A percentile compares a stretch with the other conserved stretches of the same genome.
phyloP scores from a whole-genome alignment of 208 protist species.

The Trypanosoma platydactyli region DNA sequence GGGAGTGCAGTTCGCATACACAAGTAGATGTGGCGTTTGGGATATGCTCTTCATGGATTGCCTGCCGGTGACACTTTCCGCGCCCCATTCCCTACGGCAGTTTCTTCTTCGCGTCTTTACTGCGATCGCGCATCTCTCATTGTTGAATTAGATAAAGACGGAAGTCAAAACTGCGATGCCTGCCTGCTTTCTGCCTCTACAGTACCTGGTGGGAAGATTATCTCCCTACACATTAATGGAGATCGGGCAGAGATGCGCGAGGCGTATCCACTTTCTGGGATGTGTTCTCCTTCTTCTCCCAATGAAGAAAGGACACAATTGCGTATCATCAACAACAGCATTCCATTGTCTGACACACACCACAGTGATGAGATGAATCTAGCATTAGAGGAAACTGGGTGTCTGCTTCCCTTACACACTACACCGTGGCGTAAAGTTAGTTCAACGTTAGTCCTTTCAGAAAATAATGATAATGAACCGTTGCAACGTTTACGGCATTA shows the following conservation, averaged over 20 bases:
- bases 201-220: slow-evolving; percentile 2
- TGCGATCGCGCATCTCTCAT: slow-evolving; percentile 18
- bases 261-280: neutral
- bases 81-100: neutral
- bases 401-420: neutral
- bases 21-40: slow-evolving; percentile 16
- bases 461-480: slow-evolving; percentile 10
- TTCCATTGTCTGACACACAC: neutral
- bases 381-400: neutral
- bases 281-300: neutral
- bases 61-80: neutral
- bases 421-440: slow-evolving; percentile 1
- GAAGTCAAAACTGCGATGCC: slow-evolving; percentile 1
- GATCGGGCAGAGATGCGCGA: slow-evolving; percentile 20
- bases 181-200: slow-evolving; percentile 9
- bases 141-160: neutral
- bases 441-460: slow-evolving; percentile 6
- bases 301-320: neutral
- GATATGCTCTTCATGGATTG: slow-evolving; percentile 12
- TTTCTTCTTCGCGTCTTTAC: neutral
- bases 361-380: neutral
- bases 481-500: slow-evolving; percentile 16
- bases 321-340: neutral
- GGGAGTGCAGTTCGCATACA: neutral
- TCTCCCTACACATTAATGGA: slow-evolving; percentile 22